These are phyloP conservation scores for Fusarium pseudoanthophilum DNA, from an alignment of 2,329 filamentous ascomycete genomes.

Conservation along the genomic window DNA sequence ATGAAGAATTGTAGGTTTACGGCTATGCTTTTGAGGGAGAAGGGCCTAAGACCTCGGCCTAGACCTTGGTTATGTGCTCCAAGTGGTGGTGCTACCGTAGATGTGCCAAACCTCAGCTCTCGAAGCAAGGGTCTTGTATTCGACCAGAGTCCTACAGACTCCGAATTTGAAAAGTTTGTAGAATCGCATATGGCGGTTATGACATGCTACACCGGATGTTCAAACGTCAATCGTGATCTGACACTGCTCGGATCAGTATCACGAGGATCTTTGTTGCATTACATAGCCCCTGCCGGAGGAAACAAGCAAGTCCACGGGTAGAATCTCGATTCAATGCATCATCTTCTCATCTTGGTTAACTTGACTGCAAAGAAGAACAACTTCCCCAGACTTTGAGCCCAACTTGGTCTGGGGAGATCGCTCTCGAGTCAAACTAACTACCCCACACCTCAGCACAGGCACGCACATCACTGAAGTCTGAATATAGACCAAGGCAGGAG, in stretches of 20 bases:
- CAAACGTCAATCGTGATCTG: slow-evolving; percentile 9
- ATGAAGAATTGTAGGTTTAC: neutral
- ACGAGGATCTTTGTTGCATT: slow-evolving; percentile 10
- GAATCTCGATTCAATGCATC: slow-evolving; percentile 12
- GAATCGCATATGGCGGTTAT: slow-evolving; percentile 5
- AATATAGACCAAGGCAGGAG: neutral
- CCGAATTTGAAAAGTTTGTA: neutral
- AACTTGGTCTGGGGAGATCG: slow-evolving; percentile 31
- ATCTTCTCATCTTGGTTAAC: slow-evolving; percentile 7
- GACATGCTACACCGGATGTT: neutral
- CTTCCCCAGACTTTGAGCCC: slow-evolving; percentile 35
- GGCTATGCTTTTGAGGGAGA: neutral
- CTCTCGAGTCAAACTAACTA: slow-evolving; percentile 14
- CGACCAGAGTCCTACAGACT: neutral
- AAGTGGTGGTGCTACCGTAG: neutral
- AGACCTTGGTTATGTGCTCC: neutral
- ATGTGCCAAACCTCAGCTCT: slow-evolving; percentile 16
- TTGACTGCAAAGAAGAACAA: neutral
- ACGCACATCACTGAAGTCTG: slow-evolving; percentile 14
- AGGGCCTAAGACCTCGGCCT: neutral
- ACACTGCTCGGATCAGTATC: slow-evolving; percentile 3
- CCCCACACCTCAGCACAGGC: slow-evolving; percentile 35
- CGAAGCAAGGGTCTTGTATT: slow-evolving; percentile 12
- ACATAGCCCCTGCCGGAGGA: neutral
- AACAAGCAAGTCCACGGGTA: neutral